Evolutionary conservation across 768 basidiomycete species (phyloP), one percentile per base, ranked within the genome.

Genomic region (Pulveroboletus sp.): DNA sequence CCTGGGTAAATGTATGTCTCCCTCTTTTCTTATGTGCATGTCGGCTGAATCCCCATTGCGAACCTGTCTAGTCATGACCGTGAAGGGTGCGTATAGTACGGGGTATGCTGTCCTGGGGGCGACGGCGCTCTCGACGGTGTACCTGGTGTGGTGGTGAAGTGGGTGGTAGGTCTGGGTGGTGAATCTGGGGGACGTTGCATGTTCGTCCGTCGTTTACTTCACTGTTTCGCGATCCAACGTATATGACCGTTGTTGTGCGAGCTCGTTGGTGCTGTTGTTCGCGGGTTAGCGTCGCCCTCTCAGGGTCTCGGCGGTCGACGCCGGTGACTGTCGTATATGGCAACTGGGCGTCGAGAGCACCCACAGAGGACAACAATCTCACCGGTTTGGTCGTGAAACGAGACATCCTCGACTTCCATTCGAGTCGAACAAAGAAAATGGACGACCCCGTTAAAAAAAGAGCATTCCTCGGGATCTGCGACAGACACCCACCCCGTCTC

Each of bases 81-180:
- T 96, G 53, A 93, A 88, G 66, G 84, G 84, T 14, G 85, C 81
- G 8, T 96, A 95, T 67, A 67, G 67, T 21, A 78, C 88, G 11
- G 93, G 89, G 3, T 97, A 96, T 69, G 79, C 81, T 38, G 93
- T 95, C 30, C 64, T 96, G 8, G 93, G 80, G 32, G 84, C 83
- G 15, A 85, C 89, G 14, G 87, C 82, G 42, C 64, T 90, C 37
- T 78, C 86, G 37, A 92, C 89, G 21, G 76, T 82, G 44, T 86
- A 75, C 32, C 77, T 93, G 53, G 75, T 63, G 14, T 62, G 60
- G 60, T 61, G 45, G 42, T 61, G 17, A 41, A 18, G n/a, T 68
- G 83, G 52, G 63, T 74, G 67, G 14, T n/a, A 7, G 11, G 18
- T 13, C 79, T 69, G 55, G 47, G 28, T 24, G 6, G 32, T 33